Evolutionary conservation across 1,284 basidiomycete genomes (phyloP), one percentile per base, ranked within the genome.

Genomic region (Thecaphora thlaspeos): DNA sequence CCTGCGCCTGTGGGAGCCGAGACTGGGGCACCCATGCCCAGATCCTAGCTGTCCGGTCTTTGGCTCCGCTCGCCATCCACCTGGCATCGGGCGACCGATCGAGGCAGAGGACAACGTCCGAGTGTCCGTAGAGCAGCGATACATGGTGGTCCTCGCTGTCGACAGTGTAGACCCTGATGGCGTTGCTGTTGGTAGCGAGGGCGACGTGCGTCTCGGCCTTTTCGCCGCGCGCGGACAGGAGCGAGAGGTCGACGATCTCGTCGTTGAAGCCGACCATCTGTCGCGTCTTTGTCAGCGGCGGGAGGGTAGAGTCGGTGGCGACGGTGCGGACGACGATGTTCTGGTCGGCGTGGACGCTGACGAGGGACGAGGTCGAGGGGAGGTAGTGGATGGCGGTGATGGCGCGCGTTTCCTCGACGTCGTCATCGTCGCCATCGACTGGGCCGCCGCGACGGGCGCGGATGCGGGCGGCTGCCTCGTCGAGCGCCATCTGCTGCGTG

Each of bases 261-360:
- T 98, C 95, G 79, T 98, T 97, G 83, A 89, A 98, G 0, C 95
- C 95, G 59, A 98, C 87, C 58, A 98, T 80, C 70, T 96, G 93
- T 15, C 66, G 55, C 14, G 56, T 46, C 22, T 63, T 62, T 18
- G n/a, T 87, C 86, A n/a, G 83, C 81, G 37, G 37, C 19, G 37
- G 34, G 5, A 28, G 26, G 26, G 26, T 5, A 83, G 8, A 82
- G 78, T 9, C 92, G 80, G 23, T 14, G n/a, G 23, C 47, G 12
- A 64, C 39, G 10, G 46, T 48, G 4, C 62, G 86, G 79, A 91
- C 90, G 43, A 93, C 84, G 65, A 99, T 90, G 70, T 96, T 97
- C 81, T 97, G 94, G 78, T 98, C 94, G 24, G 90, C 91, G 75
- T 96, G 92, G 9, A 94, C 82, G 4, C 52, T 59, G n/a, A 91